Base-by-base conservation (phyloP, 2,329 filamentous ascomycete genomes). In the Helicocarpus griseus region DNA sequence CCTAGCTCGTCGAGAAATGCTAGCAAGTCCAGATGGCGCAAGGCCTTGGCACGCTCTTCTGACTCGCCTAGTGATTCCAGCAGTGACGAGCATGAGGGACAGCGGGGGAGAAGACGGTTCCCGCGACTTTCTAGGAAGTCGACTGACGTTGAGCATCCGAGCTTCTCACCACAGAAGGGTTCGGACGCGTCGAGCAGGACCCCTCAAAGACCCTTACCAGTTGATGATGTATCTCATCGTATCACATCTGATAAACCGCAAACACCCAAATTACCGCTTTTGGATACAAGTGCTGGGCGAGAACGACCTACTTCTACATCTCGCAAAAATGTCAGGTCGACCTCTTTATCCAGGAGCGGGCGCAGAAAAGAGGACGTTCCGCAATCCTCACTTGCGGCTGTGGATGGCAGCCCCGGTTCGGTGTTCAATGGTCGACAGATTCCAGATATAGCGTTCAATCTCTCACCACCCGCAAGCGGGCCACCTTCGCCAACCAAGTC, bases 11-110 rank as follows among this genome's bases (percentile, higher is more conserved):
- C 77, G 2, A 62, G 69, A 11, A 72, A 77, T 50, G 65, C 59
- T 53, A 74, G 73, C 38, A 75, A 74, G 52, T 73, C 78, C 29
- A 76, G 79, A 49, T 77, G 80, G 53, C 67, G 77, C 26, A 74
- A 74, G 45, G 73, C 77, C 28, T 74, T 76, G 47, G 74, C 73
- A 49, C 73, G 73, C 9, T 82, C 80, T 8, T 65, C 73, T 31
- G 70, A 66, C 49, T 60, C 64, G 8, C 86, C 84, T 0, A 81
- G 82, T 49, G 75, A 77, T 4, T 85, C 83, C 4, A 73, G 69
- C 51, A 75, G 77, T 43, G 58, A 63, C 26, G 57, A 58, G 19
- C 53, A 57, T 17, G 48, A 50, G 39, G 29, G 41, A n/a, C 52
- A 49, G 36, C 54, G 49, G 39, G 50, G 48, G 11, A 39, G 48